Percentiles rank a stretch among this genome's conserved stretches.
Conservation (phyloP, 352 stramenopile genomes). For the Phytophthora constricta region DNA sequence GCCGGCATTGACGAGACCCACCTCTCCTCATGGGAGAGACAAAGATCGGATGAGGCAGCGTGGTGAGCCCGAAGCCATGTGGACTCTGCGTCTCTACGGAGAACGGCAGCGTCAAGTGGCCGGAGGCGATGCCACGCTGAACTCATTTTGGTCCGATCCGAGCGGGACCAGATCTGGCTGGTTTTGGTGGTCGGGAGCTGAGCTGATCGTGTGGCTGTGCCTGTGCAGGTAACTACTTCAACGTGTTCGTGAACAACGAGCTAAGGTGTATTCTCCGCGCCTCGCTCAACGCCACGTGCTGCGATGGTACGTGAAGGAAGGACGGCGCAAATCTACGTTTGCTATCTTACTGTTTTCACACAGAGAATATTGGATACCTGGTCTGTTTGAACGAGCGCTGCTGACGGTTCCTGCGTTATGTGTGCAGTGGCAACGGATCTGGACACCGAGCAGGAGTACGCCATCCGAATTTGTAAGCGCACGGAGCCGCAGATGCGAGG, state of each 20-base stretch:
- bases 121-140: slow-evolving; percentile 44
- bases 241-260: slow-evolving; percentile 81
- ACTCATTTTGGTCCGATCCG: slow-evolving; percentile 47
- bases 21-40: too few relatives aligned
- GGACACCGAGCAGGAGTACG: slow-evolving; percentile 59
- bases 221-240: slow-evolving; percentile 85
- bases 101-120: slow-evolving; percentile 21
- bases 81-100: not conserved
- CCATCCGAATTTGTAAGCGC: slow-evolving; percentile 77
- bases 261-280: slow-evolving; percentile 82
- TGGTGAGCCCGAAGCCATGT: not conserved
- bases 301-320: slow-evolving; percentile 56
- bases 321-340: not conserved
- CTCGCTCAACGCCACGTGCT: slow-evolving; percentile 79
- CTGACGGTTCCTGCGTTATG: slow-evolving; percentile 10
- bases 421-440: slow-evolving; percentile 67
- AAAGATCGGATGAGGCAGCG: slow-evolving; percentile 16
- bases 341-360: too few relatives aligned
- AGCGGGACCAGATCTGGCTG: slow-evolving; percentile 18
- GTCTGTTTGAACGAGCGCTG: too few relatives aligned
- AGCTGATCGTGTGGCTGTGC: slow-evolving; percentile 7
- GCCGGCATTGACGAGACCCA: not conserved
- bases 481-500: slow-evolving; percentile 87
- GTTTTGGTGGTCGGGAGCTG: slow-evolving; percentile 15
- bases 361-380: too few relatives aligned